Evolutionary conservation across 495 filamentous ascomycete species (phyloP).

Genomic region (Parathielavia appendiculata): DNA sequence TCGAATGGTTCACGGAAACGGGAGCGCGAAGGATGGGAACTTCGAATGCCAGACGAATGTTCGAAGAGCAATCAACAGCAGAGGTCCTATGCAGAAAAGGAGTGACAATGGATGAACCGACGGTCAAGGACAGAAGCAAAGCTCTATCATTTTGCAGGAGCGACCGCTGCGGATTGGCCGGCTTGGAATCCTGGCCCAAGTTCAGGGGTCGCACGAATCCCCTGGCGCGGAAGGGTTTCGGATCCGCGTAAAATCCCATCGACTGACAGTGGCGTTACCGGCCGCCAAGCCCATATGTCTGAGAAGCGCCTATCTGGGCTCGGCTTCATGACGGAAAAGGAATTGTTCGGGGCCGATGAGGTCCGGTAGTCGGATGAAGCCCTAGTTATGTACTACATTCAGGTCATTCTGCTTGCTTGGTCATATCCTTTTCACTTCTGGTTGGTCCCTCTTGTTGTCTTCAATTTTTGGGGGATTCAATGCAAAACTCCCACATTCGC

Average conservation of each 20-base stretch:
- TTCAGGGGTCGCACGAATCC: constrained; percentile 18
- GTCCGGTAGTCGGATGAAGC: too few species aligned
- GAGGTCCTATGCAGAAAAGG: not conserved
- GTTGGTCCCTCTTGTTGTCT: too few species aligned
- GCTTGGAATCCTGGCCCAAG: constrained; percentile 7
- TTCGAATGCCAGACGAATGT: not conserved
- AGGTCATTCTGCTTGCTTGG: too few species aligned
- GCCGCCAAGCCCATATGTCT: not conserved
- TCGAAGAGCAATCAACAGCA: not conserved
- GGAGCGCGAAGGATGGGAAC: not conserved
- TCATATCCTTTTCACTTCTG: too few species aligned
- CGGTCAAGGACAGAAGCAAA: too few species aligned
- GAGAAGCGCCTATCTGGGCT: constrained; percentile 5
- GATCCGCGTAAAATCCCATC: constrained; percentile 11
- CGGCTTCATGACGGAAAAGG: too few species aligned
- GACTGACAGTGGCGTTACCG: constrained; percentile 24
- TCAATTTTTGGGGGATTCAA: too few species aligned
- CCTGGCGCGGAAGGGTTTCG: constrained; percentile 10
- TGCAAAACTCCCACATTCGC: too few species aligned
- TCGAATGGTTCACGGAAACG: not conserved
- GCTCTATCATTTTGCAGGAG: not conserved
- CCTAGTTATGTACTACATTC: too few species aligned
- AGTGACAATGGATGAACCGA: not conserved
- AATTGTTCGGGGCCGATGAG: too few species aligned
- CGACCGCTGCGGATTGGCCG: constrained; percentile 14